Base-by-base conservation (phyloP, 306 rosid genomes). In the Cucumis melo region DNA sequence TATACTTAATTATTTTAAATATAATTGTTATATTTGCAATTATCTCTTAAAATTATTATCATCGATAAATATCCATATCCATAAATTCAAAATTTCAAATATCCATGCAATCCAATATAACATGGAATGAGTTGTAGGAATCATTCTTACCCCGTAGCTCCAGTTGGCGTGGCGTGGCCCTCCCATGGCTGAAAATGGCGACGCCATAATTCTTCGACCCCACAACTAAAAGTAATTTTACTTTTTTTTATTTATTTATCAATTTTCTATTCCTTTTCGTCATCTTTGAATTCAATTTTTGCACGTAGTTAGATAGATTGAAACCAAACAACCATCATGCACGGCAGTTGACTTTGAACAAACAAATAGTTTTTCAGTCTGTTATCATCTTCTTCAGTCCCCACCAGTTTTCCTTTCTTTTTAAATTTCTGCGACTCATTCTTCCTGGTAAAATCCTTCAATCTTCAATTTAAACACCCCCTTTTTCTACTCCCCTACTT, bases 311-410 rank as follows among this genome's bases (percentile, higher is more conserved):
- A 1, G 56, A 51, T 53, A 21, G 59, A 71, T 27, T 50, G 76
- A 50, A 72, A 38, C 5, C 53, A n/a, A 66, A 50, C 60, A 72
- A 44, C 24, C 42, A 24, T 27, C 44, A 72, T 48, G 59, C 76
- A 72, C 76, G 76, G 27, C 24, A 50, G 76, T 72, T 72, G 76
- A 72, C 76, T 72, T 24, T 48, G 24, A 72, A 50, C 42, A 72
- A 72, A 5, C 24, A 0, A 17, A 72, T 42, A 72, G 15, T 14
- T 72, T 50, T 71, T 50, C 44, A 48, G 60, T 72, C 76, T 16
- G 24, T 68, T 17, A 44, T 72, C 59, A 72, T 48, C 24, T 23
- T 72, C 60, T 72, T 20, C 42, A 48, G 76, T 17, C 10, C 59
- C 58, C 76, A 72, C 76, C 76, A 56, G 2, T 16, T 50, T 50